Conservation (phyloP, 2,329 filamentous ascomycete genomes). For the Apiospora kogelbergensis region DNA sequence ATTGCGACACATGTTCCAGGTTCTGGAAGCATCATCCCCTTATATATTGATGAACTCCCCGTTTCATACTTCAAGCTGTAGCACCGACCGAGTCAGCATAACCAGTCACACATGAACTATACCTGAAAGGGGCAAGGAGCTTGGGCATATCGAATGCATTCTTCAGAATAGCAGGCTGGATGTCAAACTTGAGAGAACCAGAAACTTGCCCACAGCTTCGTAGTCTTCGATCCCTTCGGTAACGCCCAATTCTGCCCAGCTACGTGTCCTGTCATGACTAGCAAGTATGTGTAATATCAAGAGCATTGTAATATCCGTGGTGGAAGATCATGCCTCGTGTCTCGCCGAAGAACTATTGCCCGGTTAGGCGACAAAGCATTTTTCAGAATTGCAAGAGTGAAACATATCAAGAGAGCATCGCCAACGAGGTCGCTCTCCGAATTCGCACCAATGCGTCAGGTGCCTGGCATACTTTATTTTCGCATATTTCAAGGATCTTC, state of each 20-base stretch:
- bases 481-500: not conserved
- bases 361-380: too few species aligned
- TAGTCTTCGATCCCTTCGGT: not conserved
- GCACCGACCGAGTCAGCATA: not conserved
- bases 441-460: not conserved
- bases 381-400: too few species aligned
- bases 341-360: too few species aligned
- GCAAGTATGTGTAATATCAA: not conserved
- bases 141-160: not conserved
- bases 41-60: not conserved
- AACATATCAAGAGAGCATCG: not conserved
- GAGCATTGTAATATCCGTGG: not conserved
- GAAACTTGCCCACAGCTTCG: not conserved
- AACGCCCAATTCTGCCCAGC: not conserved
- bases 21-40: not conserved
- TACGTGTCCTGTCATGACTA: not conserved
- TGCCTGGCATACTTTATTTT: not conserved
- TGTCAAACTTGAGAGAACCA: not conserved
- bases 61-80: not conserved
- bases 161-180: not conserved
- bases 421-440: not conserved
- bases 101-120: not conserved
- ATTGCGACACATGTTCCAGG: not conserved
- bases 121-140: not conserved
- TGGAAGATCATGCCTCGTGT: not conserved